Percentiles rank a stretch among this genome's conserved stretches.
These are phyloP conservation scores for Ceratobasidium sp. DNA, from an alignment of 1,284 basidiomycete genomes.

Conservation along the genomic window DNA sequence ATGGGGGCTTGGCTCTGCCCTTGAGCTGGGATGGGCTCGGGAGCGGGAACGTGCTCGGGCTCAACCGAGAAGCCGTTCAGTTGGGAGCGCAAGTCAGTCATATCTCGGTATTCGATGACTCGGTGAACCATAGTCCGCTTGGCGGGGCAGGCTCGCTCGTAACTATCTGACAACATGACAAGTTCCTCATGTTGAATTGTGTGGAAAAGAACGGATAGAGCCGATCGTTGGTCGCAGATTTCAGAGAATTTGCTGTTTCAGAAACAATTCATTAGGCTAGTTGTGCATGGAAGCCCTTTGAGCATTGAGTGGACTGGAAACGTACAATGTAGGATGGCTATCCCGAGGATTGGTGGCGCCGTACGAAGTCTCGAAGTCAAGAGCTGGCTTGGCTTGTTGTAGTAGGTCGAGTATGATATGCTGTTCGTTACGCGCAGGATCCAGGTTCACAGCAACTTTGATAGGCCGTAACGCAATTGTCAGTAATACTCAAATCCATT, in stretches of 20 bases:
- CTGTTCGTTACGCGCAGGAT: neutral
- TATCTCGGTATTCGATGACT: neutral
- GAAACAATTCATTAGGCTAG: neutral
- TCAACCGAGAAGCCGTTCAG: neutral
- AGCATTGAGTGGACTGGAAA: neutral
- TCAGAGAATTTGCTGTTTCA: neutral
- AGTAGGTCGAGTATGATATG: neutral
- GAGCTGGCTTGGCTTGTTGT: neutral
- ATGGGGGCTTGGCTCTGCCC: too few relatives aligned
- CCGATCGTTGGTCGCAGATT: neutral
- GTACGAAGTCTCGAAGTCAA: neutral
- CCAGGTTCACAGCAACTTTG: constrained; percentile 30
- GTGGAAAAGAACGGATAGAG: constrained; percentile 1
- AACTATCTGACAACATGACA: neutral
- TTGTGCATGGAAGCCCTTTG: neutral
- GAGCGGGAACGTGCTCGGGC: too few relatives aligned
- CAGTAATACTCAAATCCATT: neutral
- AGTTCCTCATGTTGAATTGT: constrained; percentile 32
- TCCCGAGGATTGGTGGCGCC: neutral
- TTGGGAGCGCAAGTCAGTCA: neutral
- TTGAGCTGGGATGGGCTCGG: too few relatives aligned
- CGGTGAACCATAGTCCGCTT: neutral
- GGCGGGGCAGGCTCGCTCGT: neutral
- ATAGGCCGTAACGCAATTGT: neutral
- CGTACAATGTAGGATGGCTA: neutral